Evolutionary conservation across 352 stramenopile genomes (phyloP).

Genomic region (Phytophthora pisi): DNA sequence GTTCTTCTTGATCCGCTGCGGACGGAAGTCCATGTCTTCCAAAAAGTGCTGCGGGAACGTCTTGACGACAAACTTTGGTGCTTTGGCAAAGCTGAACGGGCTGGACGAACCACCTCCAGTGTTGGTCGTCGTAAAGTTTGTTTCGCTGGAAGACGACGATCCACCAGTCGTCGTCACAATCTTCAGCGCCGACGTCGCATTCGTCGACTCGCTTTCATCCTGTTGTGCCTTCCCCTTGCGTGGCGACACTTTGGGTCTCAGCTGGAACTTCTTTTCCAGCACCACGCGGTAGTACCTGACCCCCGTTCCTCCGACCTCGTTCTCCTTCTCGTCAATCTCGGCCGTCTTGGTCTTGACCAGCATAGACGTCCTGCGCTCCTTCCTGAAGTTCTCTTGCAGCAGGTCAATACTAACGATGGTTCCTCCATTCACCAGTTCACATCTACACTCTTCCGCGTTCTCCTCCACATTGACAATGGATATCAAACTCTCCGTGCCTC

Average conservation of each 20-base stretch:
- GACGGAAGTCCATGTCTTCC: constrained; percentile 85
- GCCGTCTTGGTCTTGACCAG: constrained; percentile 69
- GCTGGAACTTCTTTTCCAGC: constrained; percentile 78
- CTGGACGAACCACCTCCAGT: constrained; percentile 19
- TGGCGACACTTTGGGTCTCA: constrained; percentile 25
- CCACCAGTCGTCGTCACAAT: constrained; percentile 29
- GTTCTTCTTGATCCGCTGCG: constrained; percentile 86
- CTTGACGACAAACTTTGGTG: constrained; percentile 65
- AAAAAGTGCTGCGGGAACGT: constrained; percentile 88
- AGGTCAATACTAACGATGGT: constrained; percentile 79
- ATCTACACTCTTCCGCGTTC: constrained; percentile 84
- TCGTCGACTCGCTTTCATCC: constrained; percentile 8
- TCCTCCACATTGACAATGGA: constrained; percentile 89
- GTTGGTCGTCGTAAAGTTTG: constrained; percentile 40
- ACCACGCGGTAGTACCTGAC: constrained; percentile 83
- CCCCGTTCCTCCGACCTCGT: constrained; percentile 23
- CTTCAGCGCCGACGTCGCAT: constrained; percentile 22
- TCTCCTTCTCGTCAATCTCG: constrained; percentile 38
- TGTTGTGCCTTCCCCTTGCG: constrained; percentile 25
- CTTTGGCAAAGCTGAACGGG: constrained; percentile 26
- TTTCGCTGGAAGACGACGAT: constrained; percentile 35
- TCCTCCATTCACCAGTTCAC: constrained; percentile 70
- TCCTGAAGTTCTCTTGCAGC: constrained; percentile 77
- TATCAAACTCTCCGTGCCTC: constrained; percentile 75
- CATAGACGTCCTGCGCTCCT: constrained; percentile 83